Base-by-base conservation (phyloP, 2,329 filamentous ascomycete species). In the Pestalotiopsis fici region DNA sequence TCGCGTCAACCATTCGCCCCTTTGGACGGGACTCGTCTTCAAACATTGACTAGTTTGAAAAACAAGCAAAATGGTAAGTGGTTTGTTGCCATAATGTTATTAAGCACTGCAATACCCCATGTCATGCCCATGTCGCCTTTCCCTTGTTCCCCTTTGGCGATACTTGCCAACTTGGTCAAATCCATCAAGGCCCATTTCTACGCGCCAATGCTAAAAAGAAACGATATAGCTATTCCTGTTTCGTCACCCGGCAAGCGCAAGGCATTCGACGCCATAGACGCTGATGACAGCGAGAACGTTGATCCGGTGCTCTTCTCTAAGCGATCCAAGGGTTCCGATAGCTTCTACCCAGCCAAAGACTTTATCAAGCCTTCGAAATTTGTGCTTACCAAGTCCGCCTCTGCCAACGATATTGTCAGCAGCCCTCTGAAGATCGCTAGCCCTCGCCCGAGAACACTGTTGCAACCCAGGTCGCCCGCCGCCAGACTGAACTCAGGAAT, bases 1-100 rank as follows among this genome's bases (percentile, higher is more conserved):
- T 81, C 84, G 69, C 88, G 92, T 75, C 91, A 93, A 80, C 92
- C 92, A 5, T 94, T 95, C 78, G 92, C 90, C 76, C 90, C 90
- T 61, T 84, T 95, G 65, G 88, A 93, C 76, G 86, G 85, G 73
- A 83, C 89, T 66, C 88, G 93, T 72, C 84, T 95, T 28, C 91
- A 93, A 78, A 88, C 84, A 71, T 83, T 95, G 74, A 90, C 90
- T 28, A 93, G 89, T 80, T 81, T 91, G 63, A 95, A 94, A 84
- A 95, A 95, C 79, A 86, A 90, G 79, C 92, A 95, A 77, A 91
- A 91, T 84, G 86, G 89, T 91, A 86, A 73, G 86, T 83, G 66
- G 54, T 43, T 18, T 11, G 28, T 47, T n/a, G n/a, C n/a, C n/a
- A n/a, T n/a, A 11, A n/a, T 56, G 6, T 35, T 39, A 13, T 23